Conservation (phyloP, 108 stramenopile species). For the Fistulifera pelliculosa region DNA sequence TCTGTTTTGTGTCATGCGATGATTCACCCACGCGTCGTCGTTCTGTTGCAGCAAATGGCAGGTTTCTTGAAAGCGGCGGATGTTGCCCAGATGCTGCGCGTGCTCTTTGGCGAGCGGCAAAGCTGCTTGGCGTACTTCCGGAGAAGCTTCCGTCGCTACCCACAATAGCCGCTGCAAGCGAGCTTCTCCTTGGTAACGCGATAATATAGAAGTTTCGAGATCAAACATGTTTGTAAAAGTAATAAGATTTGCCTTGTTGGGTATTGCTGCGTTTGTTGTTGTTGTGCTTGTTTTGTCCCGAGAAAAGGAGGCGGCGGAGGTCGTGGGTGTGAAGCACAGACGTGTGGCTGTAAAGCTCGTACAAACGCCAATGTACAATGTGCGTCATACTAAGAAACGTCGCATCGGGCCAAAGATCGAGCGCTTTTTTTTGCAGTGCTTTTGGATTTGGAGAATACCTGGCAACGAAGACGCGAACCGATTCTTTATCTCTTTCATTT, state of each 20-base stretch:
- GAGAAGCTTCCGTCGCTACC: neutral
- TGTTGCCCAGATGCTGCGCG: too few species aligned
- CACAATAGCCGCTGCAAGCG: conserved; percentile 3
- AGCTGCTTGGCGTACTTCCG: too few species aligned
- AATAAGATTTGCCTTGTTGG: neutral
- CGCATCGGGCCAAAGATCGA: neutral
- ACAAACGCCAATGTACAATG: neutral
- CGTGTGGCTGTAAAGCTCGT: neutral
- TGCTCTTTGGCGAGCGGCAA: too few species aligned
- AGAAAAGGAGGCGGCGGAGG: neutral
- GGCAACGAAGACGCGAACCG: too few species aligned
- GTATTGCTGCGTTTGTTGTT: neutral
- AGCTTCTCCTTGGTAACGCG: conserved; percentile 10
- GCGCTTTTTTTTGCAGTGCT: too few species aligned
- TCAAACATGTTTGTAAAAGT: neutral
- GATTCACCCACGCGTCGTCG: conserved; percentile 3
- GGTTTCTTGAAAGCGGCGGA: too few species aligned
- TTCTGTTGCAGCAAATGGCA: too few species aligned
- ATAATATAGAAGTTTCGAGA: too few species aligned
- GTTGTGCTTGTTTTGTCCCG: neutral
- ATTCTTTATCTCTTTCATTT: too few species aligned
- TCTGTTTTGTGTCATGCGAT: conserved; percentile 18
- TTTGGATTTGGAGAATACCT: too few species aligned
- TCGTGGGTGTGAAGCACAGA: neutral
- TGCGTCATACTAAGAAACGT: neutral